phyloP scores from a whole-genome alignment of 2,329 filamentous ascomycete genomes.

The Diaporthe vexans region DNA sequence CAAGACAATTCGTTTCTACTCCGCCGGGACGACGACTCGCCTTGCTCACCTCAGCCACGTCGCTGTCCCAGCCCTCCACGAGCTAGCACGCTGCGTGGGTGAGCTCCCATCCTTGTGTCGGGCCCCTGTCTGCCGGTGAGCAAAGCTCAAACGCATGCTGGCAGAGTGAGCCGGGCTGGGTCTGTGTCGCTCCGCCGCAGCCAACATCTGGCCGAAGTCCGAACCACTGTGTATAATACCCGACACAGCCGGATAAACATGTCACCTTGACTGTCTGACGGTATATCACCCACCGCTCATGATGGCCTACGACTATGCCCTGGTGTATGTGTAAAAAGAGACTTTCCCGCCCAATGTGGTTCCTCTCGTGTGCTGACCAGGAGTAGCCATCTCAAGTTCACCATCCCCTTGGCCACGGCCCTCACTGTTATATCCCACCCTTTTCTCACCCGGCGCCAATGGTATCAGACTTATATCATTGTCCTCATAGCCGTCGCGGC shows the following conservation, averaged over 20 bases:
- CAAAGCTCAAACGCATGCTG: not conserved
- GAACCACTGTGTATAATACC: slow-evolving; percentile 6
- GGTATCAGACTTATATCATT: slow-evolving; percentile 73
- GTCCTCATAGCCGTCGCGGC: slow-evolving; percentile 74
- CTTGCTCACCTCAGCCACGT: not conserved
- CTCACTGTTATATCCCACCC: slow-evolving; percentile 73
- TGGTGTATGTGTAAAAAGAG: slow-evolving; percentile 41
- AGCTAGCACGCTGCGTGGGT: not conserved
- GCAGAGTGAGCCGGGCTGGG: slow-evolving; percentile 6
- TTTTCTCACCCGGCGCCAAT: slow-evolving; percentile 72
- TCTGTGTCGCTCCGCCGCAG: not conserved
- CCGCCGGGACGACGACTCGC: not conserved
- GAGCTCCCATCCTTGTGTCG: not conserved
- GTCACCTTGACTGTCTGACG: slow-evolving; percentile 8
- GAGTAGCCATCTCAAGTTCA: slow-evolving; percentile 74
- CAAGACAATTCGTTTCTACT: not conserved
- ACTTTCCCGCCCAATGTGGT: not conserved
- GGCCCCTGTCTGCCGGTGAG: not conserved
- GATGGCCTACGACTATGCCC: slow-evolving; percentile 47
- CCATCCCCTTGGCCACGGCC: slow-evolving; percentile 72
- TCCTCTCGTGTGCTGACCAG: not conserved
- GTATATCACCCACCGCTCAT: slow-evolving; percentile 14
- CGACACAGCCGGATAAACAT: slow-evolving; percentile 8
- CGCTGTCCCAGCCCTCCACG: not conserved
- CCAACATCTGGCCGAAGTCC: not conserved